Conservation (phyloP, 1,284 basidiomycete genomes). For the Ceratobasidium sp. region DNA sequence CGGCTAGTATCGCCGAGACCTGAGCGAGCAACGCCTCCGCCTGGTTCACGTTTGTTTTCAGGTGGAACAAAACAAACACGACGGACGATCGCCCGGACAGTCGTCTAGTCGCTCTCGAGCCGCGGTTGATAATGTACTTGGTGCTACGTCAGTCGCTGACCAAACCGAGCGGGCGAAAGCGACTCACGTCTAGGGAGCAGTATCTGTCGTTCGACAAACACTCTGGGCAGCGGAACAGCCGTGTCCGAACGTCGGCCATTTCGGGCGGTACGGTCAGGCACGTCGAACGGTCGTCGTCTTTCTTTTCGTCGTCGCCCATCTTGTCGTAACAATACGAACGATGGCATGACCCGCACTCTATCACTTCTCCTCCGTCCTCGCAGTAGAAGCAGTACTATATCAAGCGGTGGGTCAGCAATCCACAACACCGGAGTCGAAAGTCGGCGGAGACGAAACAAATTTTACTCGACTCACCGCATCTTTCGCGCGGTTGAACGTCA, state of each 20-base stretch:
- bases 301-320: neutral
- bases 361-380: constrained; percentile 1
- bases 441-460: too few species aligned
- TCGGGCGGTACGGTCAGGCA: neutral
- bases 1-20: neutral
- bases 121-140: constrained; percentile 21
- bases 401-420: too few species aligned
- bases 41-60: neutral
- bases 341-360: neutral
- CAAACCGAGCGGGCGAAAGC: too few species aligned
- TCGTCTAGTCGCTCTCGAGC: neutral
- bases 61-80: constrained; percentile 2
- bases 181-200: neutral
- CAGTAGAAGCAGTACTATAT: constrained; percentile 12
- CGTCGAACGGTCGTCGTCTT: neutral
- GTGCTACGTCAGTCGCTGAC: neutral
- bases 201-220: neutral
- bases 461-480: too few species aligned
- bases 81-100: neutral
- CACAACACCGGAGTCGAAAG: too few species aligned
- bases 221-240: constrained; percentile 6
- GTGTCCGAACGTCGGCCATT: neutral
- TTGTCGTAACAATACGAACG: constrained; percentile 1
- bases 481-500: too few species aligned
- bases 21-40: neutral